Evolutionary conservation across 2,329 filamentous ascomycete genomes (phyloP), one percentile per base, ranked within the genome.

Genomic region (Pezicula rhizophila): DNA sequence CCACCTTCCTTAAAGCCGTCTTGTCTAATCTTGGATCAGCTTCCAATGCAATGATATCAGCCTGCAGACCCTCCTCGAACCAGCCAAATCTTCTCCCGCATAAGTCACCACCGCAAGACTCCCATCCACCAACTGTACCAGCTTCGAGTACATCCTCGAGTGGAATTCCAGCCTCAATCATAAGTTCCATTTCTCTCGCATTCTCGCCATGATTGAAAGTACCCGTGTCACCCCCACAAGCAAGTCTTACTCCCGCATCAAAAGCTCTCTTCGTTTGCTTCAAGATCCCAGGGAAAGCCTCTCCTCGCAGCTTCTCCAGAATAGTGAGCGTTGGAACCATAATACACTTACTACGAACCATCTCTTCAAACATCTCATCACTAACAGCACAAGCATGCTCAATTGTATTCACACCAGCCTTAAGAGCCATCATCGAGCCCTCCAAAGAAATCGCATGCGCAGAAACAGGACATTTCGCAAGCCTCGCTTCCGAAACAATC

Each of bases 261-360:
- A 66, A 69, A 0, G 75, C 77, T 15, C 58, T 61, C 56, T 72
- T 75, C 0, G 69, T 68, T 25, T 71, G 66, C 2, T 56, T 61
- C 35, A 73, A 61, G 23, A 70, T 62, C 1, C 49, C 48, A 23
- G 60, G 54, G 3, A 69, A 60, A 4, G 52, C 53, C 1, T 61
- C 51, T 8, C 52, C 51, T 18, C 60, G 62, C 18, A 63, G 52
- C 7, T 60, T 42, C 50, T 76, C 74, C 3, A 68, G 63, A 15
- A 77, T 69, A 1, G 73, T 64, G 2, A 80, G 64, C 1, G 77
- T 80, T 1, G 77, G 77, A 15, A 80, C 74, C 48, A 76, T 75
- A 17, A 80, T 73, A 1, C 65, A 68, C 1, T 60, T 61, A n/a
- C 69, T 66, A 20, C 70, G 62, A 14, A 56, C 62, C 74, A 80